A percentile compares a stretch with the other conserved stretches of the same genome.
Evolutionary conservation across 1,284 basidiomycete species (phyloP).

Genomic region (Microbotryum lychnidis-dioicae): DNA sequence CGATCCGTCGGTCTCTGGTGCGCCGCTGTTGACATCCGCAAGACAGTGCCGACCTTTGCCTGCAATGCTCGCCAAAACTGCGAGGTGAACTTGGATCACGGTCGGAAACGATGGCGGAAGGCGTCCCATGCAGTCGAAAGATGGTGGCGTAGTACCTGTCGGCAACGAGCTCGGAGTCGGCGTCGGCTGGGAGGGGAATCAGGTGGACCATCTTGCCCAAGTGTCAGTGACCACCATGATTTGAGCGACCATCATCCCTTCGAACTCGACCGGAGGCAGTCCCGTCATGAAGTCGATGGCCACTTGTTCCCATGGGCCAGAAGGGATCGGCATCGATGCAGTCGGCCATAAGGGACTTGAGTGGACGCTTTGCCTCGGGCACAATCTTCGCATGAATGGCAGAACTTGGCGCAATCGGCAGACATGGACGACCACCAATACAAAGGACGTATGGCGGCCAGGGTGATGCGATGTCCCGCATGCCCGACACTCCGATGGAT

Average conservation of each 20-base stretch:
- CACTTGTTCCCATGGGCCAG: slow-evolving; percentile 42
- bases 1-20: slow-evolving; percentile 36
- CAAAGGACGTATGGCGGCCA: slow-evolving; percentile 35
- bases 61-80: slow-evolving; percentile 45
- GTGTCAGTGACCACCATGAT: slow-evolving; percentile 6
- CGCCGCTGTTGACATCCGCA: slow-evolving; percentile 34
- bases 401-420: slow-evolving; percentile 35
- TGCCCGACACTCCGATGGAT: slow-evolving; percentile 26
- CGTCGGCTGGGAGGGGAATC: slow-evolving; percentile 6
- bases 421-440: slow-evolving; percentile 43
- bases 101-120: slow-evolving; percentile 43
- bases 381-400: slow-evolving; percentile 38
- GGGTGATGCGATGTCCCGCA: slow-evolving; percentile 39
- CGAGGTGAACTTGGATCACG: slow-evolving; percentile 45
- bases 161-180: too few species aligned
- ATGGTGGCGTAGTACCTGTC: neutral
- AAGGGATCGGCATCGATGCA: slow-evolving; percentile 40
- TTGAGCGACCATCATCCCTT: neutral
- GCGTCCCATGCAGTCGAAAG: slow-evolving; percentile 33
- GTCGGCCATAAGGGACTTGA: slow-evolving; percentile 36
- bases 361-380: slow-evolving; percentile 20
- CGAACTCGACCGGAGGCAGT: neutral
- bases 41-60: slow-evolving; percentile 38
- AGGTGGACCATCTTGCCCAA: slow-evolving; percentile 7
- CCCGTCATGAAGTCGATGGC: slow-evolving; percentile 43